A percentile compares a stretch with the other conserved stretches of the same genome.
phyloP scores from a whole-genome alignment of 768 basidiomycete genomes.

The Lenzites betulinus region DNA sequence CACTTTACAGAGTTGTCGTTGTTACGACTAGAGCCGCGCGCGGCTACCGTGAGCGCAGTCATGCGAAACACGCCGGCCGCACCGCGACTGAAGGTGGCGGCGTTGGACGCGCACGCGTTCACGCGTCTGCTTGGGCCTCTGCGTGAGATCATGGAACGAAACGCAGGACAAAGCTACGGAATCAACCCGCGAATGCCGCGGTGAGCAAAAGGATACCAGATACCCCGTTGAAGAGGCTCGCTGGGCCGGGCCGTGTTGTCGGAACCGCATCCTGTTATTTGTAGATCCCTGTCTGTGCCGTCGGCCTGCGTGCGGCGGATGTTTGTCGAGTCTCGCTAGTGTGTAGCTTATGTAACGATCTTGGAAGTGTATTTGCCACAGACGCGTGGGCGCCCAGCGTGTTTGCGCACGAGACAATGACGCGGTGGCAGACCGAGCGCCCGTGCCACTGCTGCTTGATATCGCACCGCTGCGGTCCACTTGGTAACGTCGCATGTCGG shows the following conservation, averaged over 20 bases:
- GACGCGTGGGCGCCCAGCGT: neutral
- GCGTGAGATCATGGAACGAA: constrained; percentile 90
- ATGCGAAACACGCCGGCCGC: constrained; percentile 46
- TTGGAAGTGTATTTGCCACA: neutral
- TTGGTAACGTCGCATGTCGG: neutral
- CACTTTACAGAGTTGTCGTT: constrained; percentile 78
- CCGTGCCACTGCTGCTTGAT: no score
- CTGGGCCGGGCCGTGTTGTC: neutral
- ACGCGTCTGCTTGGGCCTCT: constrained; percentile 91
- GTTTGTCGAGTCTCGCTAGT: neutral
- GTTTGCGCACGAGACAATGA: constrained; percentile 1
- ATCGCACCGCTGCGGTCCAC: neutral
- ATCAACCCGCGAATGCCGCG: constrained; percentile 3
- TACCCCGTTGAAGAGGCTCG: neutral
- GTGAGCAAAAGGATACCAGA: neutral
- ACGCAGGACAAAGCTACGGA: constrained; percentile 75
- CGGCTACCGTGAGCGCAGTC: constrained; percentile 92
- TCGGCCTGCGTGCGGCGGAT: neutral
- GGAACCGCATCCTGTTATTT: neutral
- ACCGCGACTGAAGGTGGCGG: constrained; percentile 87
- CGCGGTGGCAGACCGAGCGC: no score
- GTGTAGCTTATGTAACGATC: constrained; percentile 20
- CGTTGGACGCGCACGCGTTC: constrained; percentile 90
- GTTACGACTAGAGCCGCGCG: constrained; percentile 84
- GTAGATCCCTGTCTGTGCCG: neutral